Evolutionary conservation across 2,329 filamentous ascomycete genomes (phyloP), one percentile per base, ranked within the genome.

Genomic region (Colletotrichum nymphaeae): DNA sequence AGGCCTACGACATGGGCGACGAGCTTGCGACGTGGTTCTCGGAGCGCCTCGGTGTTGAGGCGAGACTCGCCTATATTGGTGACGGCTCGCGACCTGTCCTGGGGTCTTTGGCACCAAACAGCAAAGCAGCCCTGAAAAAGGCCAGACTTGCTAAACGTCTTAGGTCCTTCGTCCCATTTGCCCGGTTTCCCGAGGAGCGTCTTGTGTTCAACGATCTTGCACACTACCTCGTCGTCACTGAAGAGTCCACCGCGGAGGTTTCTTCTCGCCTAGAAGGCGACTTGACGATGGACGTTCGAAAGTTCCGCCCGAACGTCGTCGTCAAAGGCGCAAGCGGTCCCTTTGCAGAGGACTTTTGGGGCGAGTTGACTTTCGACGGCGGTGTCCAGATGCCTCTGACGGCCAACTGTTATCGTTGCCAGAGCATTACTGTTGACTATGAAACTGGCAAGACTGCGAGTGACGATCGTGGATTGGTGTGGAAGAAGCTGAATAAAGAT

Each of bases 121-220:
- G 37, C 63, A 37, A 56, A 32, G 32, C 14, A 11, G 59, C 42
- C 6, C 64, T 69, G 4, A 55, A 19, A 32, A 62, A 16, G 19
- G 57, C 46, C 5, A 42, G 30, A 6, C 9, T 67, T 5, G 5
- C 59, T 28, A 16, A 28, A 4, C 65, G 56, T 8, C 30, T 80
- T 24, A 78, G 77, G 11, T 82, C 80, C 6, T 78, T 84, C 42
- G 76, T 78, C 30, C 81, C 76, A 56, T 83, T 80, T 64, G 63
- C 86, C 55, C 60, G 75, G 37, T 46, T 60, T 49, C 35, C 63
- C 7, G 49, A 16, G 52, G 84, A 86, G 52, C 88, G 85, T 78
- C 86, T 96, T 58, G 90, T 89, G 2, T 96, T 96, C 82, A 89
- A 91, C 49, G 94, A 97, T 81, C 89, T 90, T 74, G 93, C 94